A percentile compares a stretch with the other conserved stretches of the same genome.
Evolutionary conservation across 2,329 filamentous ascomycete genomes (phyloP).

Genomic region (Colletotrichum tropicale): DNA sequence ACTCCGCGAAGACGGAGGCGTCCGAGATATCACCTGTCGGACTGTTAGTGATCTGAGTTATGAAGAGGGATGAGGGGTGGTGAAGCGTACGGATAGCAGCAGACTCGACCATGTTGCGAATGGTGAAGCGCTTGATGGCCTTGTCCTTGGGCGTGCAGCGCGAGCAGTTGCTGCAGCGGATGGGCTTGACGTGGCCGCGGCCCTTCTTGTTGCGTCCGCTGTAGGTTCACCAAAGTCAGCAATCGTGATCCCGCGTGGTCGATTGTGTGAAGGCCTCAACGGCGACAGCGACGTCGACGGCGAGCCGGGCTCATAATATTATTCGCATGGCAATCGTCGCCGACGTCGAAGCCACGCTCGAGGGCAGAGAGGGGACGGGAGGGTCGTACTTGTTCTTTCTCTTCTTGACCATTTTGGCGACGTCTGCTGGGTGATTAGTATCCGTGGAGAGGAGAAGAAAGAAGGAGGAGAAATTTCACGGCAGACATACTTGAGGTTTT

Average conservation of each 20-base stretch:
- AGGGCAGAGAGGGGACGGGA: neutral
- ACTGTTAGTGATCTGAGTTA: no score
- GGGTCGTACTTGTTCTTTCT: conserved; percentile 68
- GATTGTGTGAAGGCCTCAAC: neutral
- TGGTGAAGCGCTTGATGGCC: conserved; percentile 99
- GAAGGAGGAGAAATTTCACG: conserved; percentile 1
- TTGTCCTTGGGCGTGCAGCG: conserved; percentile 98
- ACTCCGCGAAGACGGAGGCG: conserved; percentile 98
- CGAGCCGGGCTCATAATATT: neutral
- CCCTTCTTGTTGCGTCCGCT: conserved; percentile 99
- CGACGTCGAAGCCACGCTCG: neutral
- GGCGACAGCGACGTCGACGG: neutral
- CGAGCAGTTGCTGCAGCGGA: conserved; percentile 77
- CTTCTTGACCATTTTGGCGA: conserved; percentile 74
- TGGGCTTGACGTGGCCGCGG: conserved; percentile 99
- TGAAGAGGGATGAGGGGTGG: no score
- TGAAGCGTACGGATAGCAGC: conserved; percentile 95
- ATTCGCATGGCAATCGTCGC: neutral
- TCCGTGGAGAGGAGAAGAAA: conserved; percentile 22
- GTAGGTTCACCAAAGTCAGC: conserved; percentile 30
- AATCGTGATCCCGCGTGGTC: neutral
- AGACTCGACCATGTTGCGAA: conserved; percentile 99
- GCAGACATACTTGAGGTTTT: conserved; percentile 24
- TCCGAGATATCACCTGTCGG: conserved; percentile 99
- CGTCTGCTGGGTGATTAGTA: conserved; percentile 45